These are phyloP conservation scores for Pluteus cervinus DNA, from an alignment of 768 basidiomycete species.

Conservation along the genomic window DNA sequence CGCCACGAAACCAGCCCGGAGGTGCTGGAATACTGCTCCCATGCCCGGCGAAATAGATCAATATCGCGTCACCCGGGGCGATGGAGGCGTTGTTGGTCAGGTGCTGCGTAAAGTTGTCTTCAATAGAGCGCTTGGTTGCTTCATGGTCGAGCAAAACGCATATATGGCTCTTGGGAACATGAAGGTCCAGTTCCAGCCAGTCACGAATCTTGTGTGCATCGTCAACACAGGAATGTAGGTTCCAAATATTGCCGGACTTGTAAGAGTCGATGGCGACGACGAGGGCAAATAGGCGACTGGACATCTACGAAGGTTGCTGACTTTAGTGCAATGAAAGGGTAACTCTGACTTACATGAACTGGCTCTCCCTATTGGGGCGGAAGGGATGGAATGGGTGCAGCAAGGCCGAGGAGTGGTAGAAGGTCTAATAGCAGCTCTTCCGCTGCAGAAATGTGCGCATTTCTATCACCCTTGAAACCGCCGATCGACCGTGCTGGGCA, in stretches of 20 bases:
- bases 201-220: conserved; percentile 54
- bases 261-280: conserved; percentile 68
- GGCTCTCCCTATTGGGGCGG: no score
- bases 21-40: conserved; percentile 56
- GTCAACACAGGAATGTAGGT: conserved; percentile 58
- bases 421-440: background rate
- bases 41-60: conserved; percentile 74
- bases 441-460: no score
- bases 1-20: conserved; percentile 49
- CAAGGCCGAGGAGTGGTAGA: background rate
- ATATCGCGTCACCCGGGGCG: conserved; percentile 53
- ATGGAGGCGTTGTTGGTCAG: conserved; percentile 58
- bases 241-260: conserved; percentile 59
- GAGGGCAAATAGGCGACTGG: conserved; percentile 50
- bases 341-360: no score
- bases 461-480: no score
- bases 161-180: conserved; percentile 54
- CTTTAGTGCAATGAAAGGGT: background rate
- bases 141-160: conserved; percentile 49
- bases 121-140: conserved; percentile 57
- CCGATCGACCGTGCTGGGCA: background rate
- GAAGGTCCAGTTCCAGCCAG: conserved; percentile 51
- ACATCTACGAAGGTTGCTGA: conserved; percentile 14
- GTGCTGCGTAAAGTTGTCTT: conserved; percentile 54
- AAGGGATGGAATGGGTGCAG: conserved; percentile 1